phyloP scores from a whole-genome alignment of 768 basidiomycete genomes.

The Tricholomella constricta region DNA sequence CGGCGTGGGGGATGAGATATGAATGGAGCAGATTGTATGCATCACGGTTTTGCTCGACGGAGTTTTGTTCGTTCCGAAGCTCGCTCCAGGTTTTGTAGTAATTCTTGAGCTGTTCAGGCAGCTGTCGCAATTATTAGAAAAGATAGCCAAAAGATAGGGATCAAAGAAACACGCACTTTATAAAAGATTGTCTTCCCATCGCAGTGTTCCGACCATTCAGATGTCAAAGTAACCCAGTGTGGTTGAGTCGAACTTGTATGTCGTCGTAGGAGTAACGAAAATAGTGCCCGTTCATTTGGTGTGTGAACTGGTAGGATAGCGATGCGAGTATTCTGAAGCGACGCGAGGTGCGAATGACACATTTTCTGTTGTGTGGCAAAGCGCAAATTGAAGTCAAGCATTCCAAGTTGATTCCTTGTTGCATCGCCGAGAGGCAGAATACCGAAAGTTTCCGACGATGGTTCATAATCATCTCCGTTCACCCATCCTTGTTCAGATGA shows the following conservation, averaged over 20 bases:
- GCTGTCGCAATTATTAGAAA: not conserved
- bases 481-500: constrained; percentile 10
- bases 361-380: too few species aligned
- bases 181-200: constrained; percentile 13
- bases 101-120: constrained; percentile 15
- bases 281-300: constrained; percentile 21
- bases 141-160: not conserved
- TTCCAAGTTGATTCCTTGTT: constrained; percentile 10
- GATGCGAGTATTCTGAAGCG: constrained; percentile 23
- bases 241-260: constrained; percentile 6
- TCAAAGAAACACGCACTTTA: constrained; percentile 4
- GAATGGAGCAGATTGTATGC: not conserved
- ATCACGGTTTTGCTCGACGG: constrained; percentile 5
- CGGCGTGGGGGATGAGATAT: too few species aligned
- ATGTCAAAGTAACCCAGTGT: constrained; percentile 14
- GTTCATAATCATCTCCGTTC: constrained; percentile 20
- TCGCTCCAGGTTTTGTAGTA: constrained; percentile 13
- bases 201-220: constrained; percentile 14
- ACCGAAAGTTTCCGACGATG: constrained; percentile 18
- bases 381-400: constrained; percentile 11
- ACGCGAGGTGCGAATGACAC: not conserved
- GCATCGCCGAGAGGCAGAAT: constrained; percentile 21
- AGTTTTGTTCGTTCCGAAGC: constrained; percentile 13
- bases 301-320: constrained; percentile 31
- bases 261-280: constrained; percentile 10